A percentile compares a stretch with the other conserved stretches of the same genome.
Evolutionary conservation across 2,329 filamentous ascomycete species (phyloP).

Genomic region (Penicillium nordicum): DNA sequence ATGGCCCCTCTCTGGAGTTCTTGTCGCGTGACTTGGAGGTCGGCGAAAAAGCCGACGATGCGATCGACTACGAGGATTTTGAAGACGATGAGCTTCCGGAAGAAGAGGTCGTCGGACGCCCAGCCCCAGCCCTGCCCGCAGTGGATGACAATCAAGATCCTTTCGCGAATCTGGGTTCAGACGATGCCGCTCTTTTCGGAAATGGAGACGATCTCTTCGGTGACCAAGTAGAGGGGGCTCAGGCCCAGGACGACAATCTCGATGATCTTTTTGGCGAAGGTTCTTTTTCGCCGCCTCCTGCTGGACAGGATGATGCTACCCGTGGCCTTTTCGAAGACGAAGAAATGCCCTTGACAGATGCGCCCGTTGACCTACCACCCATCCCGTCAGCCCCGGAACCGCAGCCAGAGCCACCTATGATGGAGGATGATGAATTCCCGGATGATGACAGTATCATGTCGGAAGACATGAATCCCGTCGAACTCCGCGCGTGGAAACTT

Average conservation of each 20-base stretch:
- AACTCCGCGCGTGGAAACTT: slow-evolving; percentile 44
- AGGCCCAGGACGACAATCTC: slow-evolving; percentile 38
- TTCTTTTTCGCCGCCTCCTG: slow-evolving; percentile 33
- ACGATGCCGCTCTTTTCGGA: slow-evolving; percentile 41
- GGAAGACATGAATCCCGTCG: slow-evolving; percentile 42
- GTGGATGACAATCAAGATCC: slow-evolving; percentile 54
- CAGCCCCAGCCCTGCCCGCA: slow-evolving; percentile 30
- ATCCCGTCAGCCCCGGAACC: slow-evolving; percentile 16
- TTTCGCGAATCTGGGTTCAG: slow-evolving; percentile 28
- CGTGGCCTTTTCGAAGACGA: slow-evolving; percentile 35
- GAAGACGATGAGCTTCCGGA: slow-evolving; percentile 87
- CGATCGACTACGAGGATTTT: slow-evolving; percentile 86
- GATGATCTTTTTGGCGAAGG: slow-evolving; percentile 50
- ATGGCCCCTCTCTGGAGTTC: slow-evolving; percentile 39
- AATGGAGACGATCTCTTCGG: slow-evolving; percentile 25
- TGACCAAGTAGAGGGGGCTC: slow-evolving; percentile 22
- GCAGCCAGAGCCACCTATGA: slow-evolving; percentile 25
- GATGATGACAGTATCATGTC: slow-evolving; percentile 30
- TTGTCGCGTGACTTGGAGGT: slow-evolving; percentile 40
- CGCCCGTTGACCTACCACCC: slow-evolving; percentile 19
- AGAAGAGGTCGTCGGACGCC: slow-evolving; percentile 33
- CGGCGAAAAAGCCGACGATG: slow-evolving; percentile 84
- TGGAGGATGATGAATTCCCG: slow-evolving; percentile 26
- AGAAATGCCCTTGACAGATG: slow-evolving; percentile 14
- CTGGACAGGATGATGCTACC: slow-evolving; percentile 30